Evolutionary conservation across 1,284 basidiomycete genomes (phyloP).

Genomic region (Vanrija pseudolonga): DNA sequence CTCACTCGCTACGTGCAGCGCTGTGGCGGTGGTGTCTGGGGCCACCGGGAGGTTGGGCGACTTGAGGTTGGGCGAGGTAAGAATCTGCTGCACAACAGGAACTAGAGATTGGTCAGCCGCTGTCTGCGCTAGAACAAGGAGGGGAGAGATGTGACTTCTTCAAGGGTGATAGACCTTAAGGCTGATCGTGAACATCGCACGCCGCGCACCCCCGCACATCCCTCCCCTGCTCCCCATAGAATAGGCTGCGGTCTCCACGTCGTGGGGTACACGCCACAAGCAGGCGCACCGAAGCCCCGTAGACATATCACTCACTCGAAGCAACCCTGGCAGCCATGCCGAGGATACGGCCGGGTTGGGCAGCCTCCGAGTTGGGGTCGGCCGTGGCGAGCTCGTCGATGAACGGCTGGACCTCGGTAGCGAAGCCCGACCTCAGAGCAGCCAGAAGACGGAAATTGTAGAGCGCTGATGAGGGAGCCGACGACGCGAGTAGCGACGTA

Average conservation of each 20-base stretch:
- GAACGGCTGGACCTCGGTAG: constrained; percentile 74
- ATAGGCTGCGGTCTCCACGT: not conserved
- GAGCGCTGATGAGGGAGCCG: constrained; percentile 37
- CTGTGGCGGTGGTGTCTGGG: constrained; percentile 67
- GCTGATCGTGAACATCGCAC: too few species aligned
- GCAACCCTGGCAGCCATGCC: constrained; percentile 84
- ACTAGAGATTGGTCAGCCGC: constrained; percentile 41
- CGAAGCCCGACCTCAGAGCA: constrained; percentile 72
- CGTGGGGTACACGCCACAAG: too few species aligned
- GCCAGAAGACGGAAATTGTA: constrained; percentile 75
- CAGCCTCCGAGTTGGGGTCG: constrained; percentile 45
- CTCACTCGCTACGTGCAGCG: constrained; percentile 81
- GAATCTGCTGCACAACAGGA: constrained; percentile 64
- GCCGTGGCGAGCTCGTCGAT: constrained; percentile 62
- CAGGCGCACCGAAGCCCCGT: not conserved
- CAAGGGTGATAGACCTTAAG: too few species aligned
- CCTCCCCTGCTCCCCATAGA: not conserved
- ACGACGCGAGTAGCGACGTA: constrained; percentile 3
- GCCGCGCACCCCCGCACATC: not conserved
- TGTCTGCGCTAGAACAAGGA: constrained; percentile 1
- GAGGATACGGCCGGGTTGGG: constrained; percentile 68
- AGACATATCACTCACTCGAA: constrained; percentile 57
- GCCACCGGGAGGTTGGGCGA: constrained; percentile 53
- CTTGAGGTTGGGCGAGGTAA: constrained; percentile 66
- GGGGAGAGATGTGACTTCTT: too few species aligned